These are phyloP conservation scores for Plectosphaerella plurivora DNA, from an alignment of 2,329 filamentous ascomycete genomes.

Conservation along the genomic window DNA sequence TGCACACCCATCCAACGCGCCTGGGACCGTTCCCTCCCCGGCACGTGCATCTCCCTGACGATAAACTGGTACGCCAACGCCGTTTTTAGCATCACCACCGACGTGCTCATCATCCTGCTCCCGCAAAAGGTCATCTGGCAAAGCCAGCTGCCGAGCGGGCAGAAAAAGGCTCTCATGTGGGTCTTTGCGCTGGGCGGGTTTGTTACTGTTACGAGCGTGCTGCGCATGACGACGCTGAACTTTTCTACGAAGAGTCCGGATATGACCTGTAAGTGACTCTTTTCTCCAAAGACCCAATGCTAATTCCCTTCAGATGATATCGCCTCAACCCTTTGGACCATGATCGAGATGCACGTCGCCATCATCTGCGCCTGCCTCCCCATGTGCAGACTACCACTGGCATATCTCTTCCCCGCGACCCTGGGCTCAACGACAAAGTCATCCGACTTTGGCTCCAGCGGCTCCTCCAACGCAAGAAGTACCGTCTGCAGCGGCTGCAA, in stretches of 20 bases:
- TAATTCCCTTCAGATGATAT: conserved; percentile 21
- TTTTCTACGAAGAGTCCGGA: conserved; percentile 33
- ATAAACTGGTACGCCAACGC: conserved; percentile 46
- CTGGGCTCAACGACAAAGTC: conserved; percentile 17
- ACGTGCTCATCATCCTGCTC: conserved; percentile 39
- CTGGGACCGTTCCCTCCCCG: conserved; percentile 37
- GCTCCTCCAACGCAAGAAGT: conserved; percentile 7
- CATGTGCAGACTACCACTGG: conserved; percentile 33
- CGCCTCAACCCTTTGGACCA: conserved; percentile 31
- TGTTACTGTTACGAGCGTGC: conserved; percentile 35
- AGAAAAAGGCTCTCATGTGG: conserved; percentile 35
- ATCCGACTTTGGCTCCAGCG: conserved; percentile 6
- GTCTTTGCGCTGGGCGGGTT: conserved; percentile 38
- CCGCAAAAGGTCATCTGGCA: conserved; percentile 42
- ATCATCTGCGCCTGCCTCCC: conserved; percentile 34
- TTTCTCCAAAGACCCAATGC: neutral
- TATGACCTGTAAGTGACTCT: conserved; percentile 22
- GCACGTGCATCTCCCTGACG: conserved; percentile 39
- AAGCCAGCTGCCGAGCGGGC: conserved; percentile 33
- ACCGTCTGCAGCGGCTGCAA: conserved; percentile 12
- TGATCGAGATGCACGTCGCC: conserved; percentile 32
- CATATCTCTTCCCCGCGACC: conserved; percentile 27
- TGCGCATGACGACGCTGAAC: conserved; percentile 33
- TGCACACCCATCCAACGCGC: conserved; percentile 42
- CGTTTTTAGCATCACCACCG: conserved; percentile 39